Evolutionary conservation across 495 filamentous ascomycete species (phyloP).

Genomic region (Penicillium odoratum): DNA sequence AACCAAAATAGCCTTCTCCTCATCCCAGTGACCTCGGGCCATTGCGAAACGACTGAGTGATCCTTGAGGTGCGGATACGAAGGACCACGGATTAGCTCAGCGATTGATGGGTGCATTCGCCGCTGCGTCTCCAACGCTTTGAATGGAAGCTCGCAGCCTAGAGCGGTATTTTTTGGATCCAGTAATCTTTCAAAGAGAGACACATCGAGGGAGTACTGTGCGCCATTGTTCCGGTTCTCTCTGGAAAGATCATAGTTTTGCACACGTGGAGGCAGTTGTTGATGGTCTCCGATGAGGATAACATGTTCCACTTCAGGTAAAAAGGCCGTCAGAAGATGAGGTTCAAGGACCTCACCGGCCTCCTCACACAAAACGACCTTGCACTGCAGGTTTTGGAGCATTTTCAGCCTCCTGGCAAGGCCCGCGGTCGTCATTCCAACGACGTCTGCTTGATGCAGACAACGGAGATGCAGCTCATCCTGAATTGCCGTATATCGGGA

Average conservation of each 20-base stretch:
- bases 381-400: constrained; percentile 11
- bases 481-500: neutral
- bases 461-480: neutral
- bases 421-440: constrained; percentile 29
- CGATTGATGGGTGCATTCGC: constrained; percentile 71
- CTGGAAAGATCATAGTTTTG: constrained; percentile 48
- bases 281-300: constrained; percentile 71
- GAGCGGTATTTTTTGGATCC: neutral
- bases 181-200: neutral
- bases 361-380: constrained; percentile 65
- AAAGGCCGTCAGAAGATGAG: constrained; percentile 61
- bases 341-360: constrained; percentile 69
- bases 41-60: constrained; percentile 39
- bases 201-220: neutral
- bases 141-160: constrained; percentile 38
- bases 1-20: constrained; percentile 68
- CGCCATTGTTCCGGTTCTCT: constrained; percentile 47
- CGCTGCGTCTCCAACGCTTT: constrained; percentile 60
- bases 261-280: constrained; percentile 63
- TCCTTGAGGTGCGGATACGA: constrained; percentile 67
- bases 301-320: constrained; percentile 64
- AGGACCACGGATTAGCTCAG: constrained; percentile 53
- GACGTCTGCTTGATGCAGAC: neutral
- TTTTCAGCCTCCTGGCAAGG: constrained; percentile 28
- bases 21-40: constrained; percentile 64